A percentile compares a stretch with the other conserved stretches of the same genome.
phyloP scores from a whole-genome alignment of 2,329 filamentous ascomycete genomes.

The Arachnomyces sp. region DNA sequence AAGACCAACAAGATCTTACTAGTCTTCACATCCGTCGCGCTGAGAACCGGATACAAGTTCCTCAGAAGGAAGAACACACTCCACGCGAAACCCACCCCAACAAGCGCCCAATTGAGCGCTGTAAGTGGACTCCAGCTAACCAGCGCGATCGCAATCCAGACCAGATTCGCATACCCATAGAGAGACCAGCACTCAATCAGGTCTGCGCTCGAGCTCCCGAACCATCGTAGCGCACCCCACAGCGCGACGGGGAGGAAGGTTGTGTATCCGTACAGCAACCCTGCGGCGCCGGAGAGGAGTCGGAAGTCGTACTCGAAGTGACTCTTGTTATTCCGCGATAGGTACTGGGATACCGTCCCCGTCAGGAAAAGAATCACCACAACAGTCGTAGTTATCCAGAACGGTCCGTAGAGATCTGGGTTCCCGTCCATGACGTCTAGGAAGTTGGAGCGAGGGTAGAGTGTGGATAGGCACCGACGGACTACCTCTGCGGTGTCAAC shows the following conservation, averaged over 20 bases:
- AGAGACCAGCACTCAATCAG: constrained; percentile 90
- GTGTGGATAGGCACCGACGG: constrained; percentile 74
- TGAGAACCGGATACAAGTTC: constrained; percentile 85
- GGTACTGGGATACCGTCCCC: constrained; percentile 87
- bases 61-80: constrained; percentile 77
- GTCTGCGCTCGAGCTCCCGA: constrained; percentile 87
- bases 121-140: constrained; percentile 83
- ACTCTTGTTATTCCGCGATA: constrained; percentile 56
- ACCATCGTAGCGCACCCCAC: constrained; percentile 87
- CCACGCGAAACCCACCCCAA: constrained; percentile 73
- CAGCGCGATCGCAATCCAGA: constrained; percentile 91
- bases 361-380: constrained; percentile 92
- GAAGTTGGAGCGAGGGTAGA: constrained; percentile 89
- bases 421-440: constrained; percentile 95
- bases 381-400: constrained; percentile 98
- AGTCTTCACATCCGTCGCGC: constrained; percentile 83
- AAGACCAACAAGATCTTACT: constrained; percentile 79
- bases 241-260: constrained; percentile 73
- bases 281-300: constrained; percentile 79
- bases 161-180: constrained; percentile 92
- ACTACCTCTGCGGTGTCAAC: constrained; percentile 90
- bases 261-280: constrained; percentile 92
- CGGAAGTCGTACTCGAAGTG: constrained; percentile 89
- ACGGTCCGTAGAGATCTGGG: constrained; percentile 89
- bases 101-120: constrained; percentile 88